A percentile compares a stretch with the other conserved stretches of the same genome.
Conservation (phyloP, 163 green algal genomes). For the Scenedesmus sp. region DNA sequence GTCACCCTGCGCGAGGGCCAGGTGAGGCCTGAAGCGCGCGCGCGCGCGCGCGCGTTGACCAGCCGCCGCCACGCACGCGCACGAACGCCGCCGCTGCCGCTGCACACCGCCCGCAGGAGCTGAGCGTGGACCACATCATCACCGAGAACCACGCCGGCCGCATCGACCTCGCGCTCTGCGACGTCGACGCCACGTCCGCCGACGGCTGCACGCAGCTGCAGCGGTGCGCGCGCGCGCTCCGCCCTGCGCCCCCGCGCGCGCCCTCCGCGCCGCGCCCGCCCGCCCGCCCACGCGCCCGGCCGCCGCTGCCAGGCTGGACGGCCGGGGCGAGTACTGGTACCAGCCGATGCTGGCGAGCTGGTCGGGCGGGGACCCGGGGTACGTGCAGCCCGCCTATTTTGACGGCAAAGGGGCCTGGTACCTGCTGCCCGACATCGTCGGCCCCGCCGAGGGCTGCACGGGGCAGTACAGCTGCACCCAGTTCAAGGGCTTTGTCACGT, state of each 20-base stretch:
- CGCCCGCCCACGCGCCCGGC: neutral
- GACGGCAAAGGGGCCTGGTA: constrained; percentile 4
- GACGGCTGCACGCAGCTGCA: constrained; percentile 11
- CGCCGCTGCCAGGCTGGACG: constrained; percentile 1
- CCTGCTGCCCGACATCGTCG: constrained; percentile 3
- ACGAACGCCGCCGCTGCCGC: too few species aligned
- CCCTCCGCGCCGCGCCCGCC: neutral
- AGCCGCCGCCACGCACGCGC: too few species aligned
- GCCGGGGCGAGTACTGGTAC: constrained; percentile 1
- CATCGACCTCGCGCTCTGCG: neutral
- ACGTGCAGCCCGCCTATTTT: constrained; percentile 6
- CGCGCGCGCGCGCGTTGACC: neutral
- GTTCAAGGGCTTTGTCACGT: neutral
- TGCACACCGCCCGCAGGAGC: neutral
- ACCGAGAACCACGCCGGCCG: constrained; percentile 13
- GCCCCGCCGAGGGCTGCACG: constrained; percentile 4
- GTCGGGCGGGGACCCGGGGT: constrained; percentile 1
- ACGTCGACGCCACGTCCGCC: constrained; percentile 4
- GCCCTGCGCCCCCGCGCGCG: too few species aligned
- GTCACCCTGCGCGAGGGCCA: neutral
- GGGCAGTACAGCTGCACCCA: neutral
- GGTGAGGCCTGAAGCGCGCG: neutral
- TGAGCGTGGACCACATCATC: neutral
- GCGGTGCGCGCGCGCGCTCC: neutral
- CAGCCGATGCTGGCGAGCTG: constrained; percentile 8